Conservation (phyloP, 2,329 filamentous ascomycete species). For the Xylariaceae sp. region DNA sequence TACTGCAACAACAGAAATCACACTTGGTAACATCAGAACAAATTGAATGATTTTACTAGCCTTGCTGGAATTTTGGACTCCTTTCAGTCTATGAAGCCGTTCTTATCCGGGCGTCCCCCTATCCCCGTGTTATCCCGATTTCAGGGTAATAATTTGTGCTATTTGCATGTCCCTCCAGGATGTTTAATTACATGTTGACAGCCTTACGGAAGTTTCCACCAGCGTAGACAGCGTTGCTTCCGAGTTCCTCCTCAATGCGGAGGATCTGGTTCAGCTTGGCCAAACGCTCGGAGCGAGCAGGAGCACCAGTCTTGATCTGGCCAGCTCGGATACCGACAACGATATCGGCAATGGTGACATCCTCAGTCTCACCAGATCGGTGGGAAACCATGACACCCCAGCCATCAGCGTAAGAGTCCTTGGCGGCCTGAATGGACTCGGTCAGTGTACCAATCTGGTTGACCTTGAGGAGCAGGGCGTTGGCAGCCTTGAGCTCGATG, state of each 20-base stretch:
- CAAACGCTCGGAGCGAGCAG: constrained; percentile 92
- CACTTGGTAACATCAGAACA: too few species aligned
- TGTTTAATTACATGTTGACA: constrained; percentile 80
- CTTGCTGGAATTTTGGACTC: background rate
- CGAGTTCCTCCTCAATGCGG: constrained; percentile 98
- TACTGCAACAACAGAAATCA: too few species aligned
- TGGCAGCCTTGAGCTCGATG: constrained; percentile 98
- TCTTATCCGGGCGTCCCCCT: constrained; percentile 20
- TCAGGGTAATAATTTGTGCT: constrained; percentile 16
- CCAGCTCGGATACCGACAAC: constrained; percentile 93
- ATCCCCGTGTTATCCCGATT: constrained; percentile 20
- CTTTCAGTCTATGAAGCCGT: constrained; percentile 20
- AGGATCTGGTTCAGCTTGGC: constrained; percentile 99
- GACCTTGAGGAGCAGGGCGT: constrained; percentile 97
- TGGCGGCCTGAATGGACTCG: constrained; percentile 98
- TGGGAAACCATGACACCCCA: constrained; percentile 99
- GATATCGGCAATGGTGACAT: constrained; percentile 98
- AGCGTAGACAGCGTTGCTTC: constrained; percentile 84
- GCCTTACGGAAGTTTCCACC: constrained; percentile 88
- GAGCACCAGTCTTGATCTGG: constrained; percentile 99
- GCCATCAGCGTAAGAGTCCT: constrained; percentile 91
- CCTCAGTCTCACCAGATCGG: constrained; percentile 98
- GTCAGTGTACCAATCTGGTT: constrained; percentile 99
- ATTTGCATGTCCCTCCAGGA: constrained; percentile 9
- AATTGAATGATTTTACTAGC: too few species aligned